Evolutionary conservation across 352 stramenopile species (phyloP).

Genomic region (Plasmopara viticola): DNA sequence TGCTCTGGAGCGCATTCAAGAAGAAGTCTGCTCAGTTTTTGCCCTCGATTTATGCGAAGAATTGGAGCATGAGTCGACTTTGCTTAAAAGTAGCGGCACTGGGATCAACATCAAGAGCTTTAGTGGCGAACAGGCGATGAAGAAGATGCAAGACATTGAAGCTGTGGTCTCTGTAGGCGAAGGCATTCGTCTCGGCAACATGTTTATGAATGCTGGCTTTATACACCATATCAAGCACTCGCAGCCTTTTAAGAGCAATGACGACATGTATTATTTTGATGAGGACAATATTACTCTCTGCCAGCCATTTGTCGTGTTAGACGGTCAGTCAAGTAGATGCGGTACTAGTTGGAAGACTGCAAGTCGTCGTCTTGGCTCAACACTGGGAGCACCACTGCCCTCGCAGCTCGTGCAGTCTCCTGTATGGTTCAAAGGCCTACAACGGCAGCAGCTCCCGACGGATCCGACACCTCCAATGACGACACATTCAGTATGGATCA

Average conservation of each 20-base stretch:
- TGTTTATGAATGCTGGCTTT: slow-evolving; percentile 50
- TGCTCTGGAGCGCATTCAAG: slow-evolving; percentile 38
- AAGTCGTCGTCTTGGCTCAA: slow-evolving; percentile 17
- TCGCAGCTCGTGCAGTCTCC: slow-evolving; percentile 30
- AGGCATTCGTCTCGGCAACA: slow-evolving; percentile 42
- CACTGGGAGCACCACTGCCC: slow-evolving; percentile 17
- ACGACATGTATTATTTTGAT: slow-evolving; percentile 47
- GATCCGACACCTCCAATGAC: slow-evolving; percentile 9
- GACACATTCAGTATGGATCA: slow-evolving; percentile 9
- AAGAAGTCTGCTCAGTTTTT: slow-evolving; percentile 36
- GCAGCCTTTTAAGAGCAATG: slow-evolving; percentile 30
- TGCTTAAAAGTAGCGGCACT: slow-evolving; percentile 19
- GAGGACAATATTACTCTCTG: slow-evolving; percentile 30
- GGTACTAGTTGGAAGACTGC: slow-evolving; percentile 4
- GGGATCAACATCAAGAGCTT: slow-evolving; percentile 23
- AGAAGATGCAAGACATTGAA: slow-evolving; percentile 37
- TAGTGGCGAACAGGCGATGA: slow-evolving; percentile 14
- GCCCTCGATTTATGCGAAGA: slow-evolving; percentile 29
- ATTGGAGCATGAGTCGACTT: slow-evolving; percentile 20
- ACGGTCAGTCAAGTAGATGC: slow-evolving; percentile 16
- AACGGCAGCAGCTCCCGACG: slow-evolving; percentile 19
- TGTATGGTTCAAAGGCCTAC: slow-evolving; percentile 26
- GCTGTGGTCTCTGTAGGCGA: slow-evolving; percentile 35
- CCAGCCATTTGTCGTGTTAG: slow-evolving; percentile 32
- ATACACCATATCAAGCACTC: slow-evolving; percentile 50